A percentile compares a stretch with the other conserved stretches of the same genome.
These are phyloP conservation scores for Cyberlindnera mrakii DNA, from an alignment of 805 yeast genomes.

Conservation along the genomic window DNA sequence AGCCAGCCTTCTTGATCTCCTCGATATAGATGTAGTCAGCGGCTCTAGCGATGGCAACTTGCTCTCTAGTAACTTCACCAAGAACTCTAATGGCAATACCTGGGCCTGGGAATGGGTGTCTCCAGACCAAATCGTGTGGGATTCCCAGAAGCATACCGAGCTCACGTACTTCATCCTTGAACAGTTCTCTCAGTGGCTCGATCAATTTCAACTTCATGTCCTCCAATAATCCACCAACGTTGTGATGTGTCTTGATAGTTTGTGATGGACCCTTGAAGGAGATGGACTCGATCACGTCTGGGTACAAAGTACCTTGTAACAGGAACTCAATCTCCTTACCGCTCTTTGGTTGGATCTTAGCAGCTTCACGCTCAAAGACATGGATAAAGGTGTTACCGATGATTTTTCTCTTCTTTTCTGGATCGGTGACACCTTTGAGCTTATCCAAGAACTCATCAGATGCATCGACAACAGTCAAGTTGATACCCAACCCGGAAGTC, in stretches of 20 bases:
- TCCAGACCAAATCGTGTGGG: slow-evolving; percentile 96
- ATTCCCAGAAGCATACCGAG: slow-evolving; percentile 92
- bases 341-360: slow-evolving; percentile 79
- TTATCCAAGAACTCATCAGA: slow-evolving; percentile 80
- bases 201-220: slow-evolving; percentile 97
- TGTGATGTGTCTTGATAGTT: slow-evolving; percentile 98
- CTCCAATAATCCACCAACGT: slow-evolving; percentile 95
- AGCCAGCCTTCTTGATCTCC: slow-evolving; percentile 89
- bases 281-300: slow-evolving; percentile 97
- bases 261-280: slow-evolving; percentile 99
- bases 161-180: slow-evolving; percentile 97
- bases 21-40: slow-evolving; percentile 95
- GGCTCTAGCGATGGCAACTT: slow-evolving; percentile 94
- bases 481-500: slow-evolving; percentile 89
- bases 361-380: slow-evolving; percentile 95
- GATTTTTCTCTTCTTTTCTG: slow-evolving; percentile 97
- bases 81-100: slow-evolving; percentile 97
- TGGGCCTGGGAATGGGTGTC: slow-evolving; percentile 99
- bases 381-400: slow-evolving; percentile 97
- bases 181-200: slow-evolving; percentile 96
- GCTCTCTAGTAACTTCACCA: slow-evolving; percentile 92
- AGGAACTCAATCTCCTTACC: slow-evolving; percentile 89
- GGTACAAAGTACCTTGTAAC: slow-evolving; percentile 95
- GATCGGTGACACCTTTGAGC: slow-evolving; percentile 92
- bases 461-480: slow-evolving; percentile 92